These are phyloP conservation scores for Pseudocercospora crystallina DNA, from an alignment of 2,329 filamentous ascomycete genomes.

Conservation along the genomic window DNA sequence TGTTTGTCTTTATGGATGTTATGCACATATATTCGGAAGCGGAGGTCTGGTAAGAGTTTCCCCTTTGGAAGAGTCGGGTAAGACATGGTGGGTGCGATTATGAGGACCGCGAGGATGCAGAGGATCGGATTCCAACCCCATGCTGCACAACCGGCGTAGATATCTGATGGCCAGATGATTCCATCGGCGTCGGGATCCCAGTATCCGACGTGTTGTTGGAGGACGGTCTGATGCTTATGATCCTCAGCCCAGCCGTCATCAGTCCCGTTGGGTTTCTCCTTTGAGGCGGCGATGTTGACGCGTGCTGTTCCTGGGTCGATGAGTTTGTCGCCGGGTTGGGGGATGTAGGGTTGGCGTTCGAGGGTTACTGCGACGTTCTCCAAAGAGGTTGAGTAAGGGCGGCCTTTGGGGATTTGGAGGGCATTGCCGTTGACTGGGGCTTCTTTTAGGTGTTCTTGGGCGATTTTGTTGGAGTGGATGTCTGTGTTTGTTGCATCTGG, in stretches of 20 bases:
- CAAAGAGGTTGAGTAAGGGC: slow-evolving; percentile 10
- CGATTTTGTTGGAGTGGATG: neutral
- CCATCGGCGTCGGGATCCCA: slow-evolving; percentile 55
- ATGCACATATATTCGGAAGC: slow-evolving; percentile 43
- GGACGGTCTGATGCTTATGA: slow-evolving; percentile 45
- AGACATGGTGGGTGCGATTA: slow-evolving; percentile 53
- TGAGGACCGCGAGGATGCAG: slow-evolving; percentile 43
- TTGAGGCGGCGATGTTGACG: slow-evolving; percentile 43
- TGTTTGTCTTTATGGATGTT: slow-evolving; percentile 47
- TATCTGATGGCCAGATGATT: slow-evolving; percentile 55
- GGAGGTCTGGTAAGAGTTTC: slow-evolving; percentile 46
- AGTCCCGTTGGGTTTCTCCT: slow-evolving; percentile 44
- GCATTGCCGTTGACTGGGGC: neutral
- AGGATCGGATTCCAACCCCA: slow-evolving; percentile 49
- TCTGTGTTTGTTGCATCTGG: slow-evolving; percentile 10
- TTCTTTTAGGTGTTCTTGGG: slow-evolving; percentile 2
- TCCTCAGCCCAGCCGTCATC: slow-evolving; percentile 30
- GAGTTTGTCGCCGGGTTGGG: slow-evolving; percentile 22
- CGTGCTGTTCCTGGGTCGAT: slow-evolving; percentile 40
- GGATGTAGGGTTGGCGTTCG: slow-evolving; percentile 24
- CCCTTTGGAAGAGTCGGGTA: slow-evolving; percentile 45
- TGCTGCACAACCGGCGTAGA: slow-evolving; percentile 47
- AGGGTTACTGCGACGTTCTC: slow-evolving; percentile 11
- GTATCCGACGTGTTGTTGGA: slow-evolving; percentile 56
- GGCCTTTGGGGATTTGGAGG: neutral